Conservation (phyloP, 176 grass and related monocot species). For the Oryza meridionalis region DNA sequence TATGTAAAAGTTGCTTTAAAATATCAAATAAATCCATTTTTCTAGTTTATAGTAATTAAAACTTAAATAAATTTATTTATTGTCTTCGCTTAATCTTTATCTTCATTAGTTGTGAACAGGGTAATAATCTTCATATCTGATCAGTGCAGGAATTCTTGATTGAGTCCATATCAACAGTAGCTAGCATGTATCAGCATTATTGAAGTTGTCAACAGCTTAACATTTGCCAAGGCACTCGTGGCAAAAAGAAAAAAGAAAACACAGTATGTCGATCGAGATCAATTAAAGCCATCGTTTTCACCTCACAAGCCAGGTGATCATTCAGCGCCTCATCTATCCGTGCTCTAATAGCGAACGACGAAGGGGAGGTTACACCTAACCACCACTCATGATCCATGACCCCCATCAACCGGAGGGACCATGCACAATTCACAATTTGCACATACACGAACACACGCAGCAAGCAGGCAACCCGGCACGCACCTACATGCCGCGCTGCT, state of each 20-base stretch:
- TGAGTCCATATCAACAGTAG: not conserved
- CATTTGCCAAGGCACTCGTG: not conserved
- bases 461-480: not conserved
- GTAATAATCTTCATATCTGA: not conserved
- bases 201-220: not conserved
- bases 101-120: too few relatives aligned
- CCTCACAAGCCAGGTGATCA: not conserved
- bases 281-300: not conserved
- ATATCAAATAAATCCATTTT: too few relatives aligned
- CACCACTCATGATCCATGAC: not conserved
- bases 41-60: too few relatives aligned
- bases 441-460: not conserved
- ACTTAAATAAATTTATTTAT: too few relatives aligned
- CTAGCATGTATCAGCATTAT: not conserved
- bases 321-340: not conserved
- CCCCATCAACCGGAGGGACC: constrained; percentile 12
- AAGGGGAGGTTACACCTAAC: constrained; percentile 36
- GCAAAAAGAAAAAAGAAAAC: not conserved
- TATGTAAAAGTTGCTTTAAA: too few relatives aligned
- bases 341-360: not conserved
- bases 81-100: too few relatives aligned
- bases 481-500: constrained; percentile 25
- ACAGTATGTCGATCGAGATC: not conserved
- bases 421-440: not conserved
- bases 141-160: too few relatives aligned